These are phyloP conservation scores for Diplodia seriata DNA, from an alignment of 2,329 filamentous ascomycete species.

Conservation along the genomic window DNA sequence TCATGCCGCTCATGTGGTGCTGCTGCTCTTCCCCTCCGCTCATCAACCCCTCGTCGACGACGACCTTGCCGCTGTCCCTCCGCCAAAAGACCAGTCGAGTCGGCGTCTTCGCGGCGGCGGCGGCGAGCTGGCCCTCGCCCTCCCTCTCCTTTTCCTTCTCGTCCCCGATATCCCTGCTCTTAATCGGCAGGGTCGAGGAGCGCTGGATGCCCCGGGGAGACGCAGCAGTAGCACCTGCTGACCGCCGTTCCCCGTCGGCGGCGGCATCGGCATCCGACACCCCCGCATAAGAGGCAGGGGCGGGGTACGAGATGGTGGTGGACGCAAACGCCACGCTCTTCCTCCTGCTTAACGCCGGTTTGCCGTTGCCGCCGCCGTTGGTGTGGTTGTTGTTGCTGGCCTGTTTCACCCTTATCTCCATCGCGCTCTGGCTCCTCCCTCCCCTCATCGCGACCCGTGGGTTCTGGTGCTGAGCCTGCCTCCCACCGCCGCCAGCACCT, in stretches of 20 bases:
- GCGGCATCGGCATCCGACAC: background rate
- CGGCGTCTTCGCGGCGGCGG: background rate
- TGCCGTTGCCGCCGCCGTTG: background rate
- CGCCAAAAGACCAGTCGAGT: conserved; percentile 19
- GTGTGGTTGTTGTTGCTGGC: background rate
- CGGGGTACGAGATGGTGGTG: background rate
- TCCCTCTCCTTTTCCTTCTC: conserved; percentile 3
- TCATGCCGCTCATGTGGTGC: too few relatives aligned
- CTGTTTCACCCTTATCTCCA: background rate
- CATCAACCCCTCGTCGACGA: background rate
- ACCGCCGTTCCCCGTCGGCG: background rate
- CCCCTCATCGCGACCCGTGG: background rate
- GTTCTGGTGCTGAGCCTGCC: background rate
- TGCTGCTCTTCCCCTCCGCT: background rate
- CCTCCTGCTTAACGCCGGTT: background rate
- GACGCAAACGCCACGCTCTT: conserved; percentile 13
- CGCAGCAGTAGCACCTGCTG: background rate
- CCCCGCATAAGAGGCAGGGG: background rate
- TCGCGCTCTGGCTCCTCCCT: background rate
- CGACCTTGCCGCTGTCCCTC: conserved; percentile 1
- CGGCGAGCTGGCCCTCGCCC: background rate
- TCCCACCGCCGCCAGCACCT: background rate
- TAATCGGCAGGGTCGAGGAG: background rate
- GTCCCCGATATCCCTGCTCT: background rate
- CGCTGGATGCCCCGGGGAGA: background rate